These are phyloP conservation scores for Typha latifolia DNA, from an alignment of 176 grass and related monocot species.

Conservation along the genomic window DNA sequence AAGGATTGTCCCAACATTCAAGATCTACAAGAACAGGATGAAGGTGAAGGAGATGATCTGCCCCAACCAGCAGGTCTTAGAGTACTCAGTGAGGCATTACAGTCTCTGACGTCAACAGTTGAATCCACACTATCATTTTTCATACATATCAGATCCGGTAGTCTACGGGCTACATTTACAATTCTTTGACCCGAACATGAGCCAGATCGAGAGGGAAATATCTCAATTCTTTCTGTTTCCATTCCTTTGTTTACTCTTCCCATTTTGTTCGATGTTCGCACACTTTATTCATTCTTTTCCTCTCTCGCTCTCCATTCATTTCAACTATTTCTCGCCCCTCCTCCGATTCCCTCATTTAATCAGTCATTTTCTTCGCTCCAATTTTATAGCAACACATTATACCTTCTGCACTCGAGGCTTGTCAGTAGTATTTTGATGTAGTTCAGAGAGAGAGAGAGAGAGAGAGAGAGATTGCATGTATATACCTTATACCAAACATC, in stretches of 20 bases:
- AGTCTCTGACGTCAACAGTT: slow-evolving; percentile 45
- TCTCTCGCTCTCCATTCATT: slow-evolving; percentile 22
- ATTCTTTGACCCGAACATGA: slow-evolving; percentile 34
- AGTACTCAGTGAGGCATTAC: slow-evolving; percentile 82
- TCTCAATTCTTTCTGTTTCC: slow-evolving; percentile 21
- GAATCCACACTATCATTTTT: slow-evolving; percentile 21
- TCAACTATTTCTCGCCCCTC: slow-evolving; percentile 23
- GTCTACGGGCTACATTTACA: slow-evolving; percentile 35
- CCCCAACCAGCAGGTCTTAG: slow-evolving; percentile 72
- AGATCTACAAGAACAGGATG: slow-evolving; percentile 85
- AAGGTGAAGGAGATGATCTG: slow-evolving; percentile 96
- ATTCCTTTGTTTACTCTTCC: slow-evolving; percentile 16
- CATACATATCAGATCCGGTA: not conserved
- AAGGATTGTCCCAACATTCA: slow-evolving; percentile 74
- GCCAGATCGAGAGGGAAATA: slow-evolving; percentile 42
- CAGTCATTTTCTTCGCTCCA: slow-evolving; percentile 3
- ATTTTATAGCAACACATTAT: slow-evolving; percentile 12
- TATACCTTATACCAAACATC: slow-evolving; percentile 43
- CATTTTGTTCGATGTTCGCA: slow-evolving; percentile 8
- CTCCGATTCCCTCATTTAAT: slow-evolving; percentile 22
- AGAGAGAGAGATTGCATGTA: slow-evolving; percentile 39
- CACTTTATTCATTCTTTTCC: slow-evolving; percentile 18
- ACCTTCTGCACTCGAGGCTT: not conserved
- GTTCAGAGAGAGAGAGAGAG: slow-evolving; percentile 16
- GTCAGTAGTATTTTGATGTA: slow-evolving; percentile 26